Conservation (phyloP, 305 asterid genomes). For the Caryopteris hybrid region DNA sequence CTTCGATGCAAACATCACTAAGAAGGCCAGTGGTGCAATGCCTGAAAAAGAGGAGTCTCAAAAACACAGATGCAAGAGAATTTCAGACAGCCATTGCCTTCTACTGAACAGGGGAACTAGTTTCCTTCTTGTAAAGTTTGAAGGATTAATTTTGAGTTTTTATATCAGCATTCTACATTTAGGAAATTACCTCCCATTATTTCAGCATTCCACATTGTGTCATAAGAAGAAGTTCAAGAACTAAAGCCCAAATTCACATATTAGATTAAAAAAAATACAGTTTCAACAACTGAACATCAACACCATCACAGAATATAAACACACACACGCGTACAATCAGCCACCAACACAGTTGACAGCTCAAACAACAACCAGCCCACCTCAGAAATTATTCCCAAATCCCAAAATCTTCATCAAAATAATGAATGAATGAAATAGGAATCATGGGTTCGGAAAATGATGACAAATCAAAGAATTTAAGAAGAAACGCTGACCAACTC, state of each 20-base stretch:
- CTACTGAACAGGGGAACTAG: background rate
- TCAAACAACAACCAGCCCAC: background rate
- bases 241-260: background rate
- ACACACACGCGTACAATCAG: background rate
- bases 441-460: background rate
- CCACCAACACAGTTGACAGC: slow-evolving; percentile 2
- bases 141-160: background rate
- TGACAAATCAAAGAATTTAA: background rate
- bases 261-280: too few species aligned
- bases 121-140: background rate
- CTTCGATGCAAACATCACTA: slow-evolving; percentile 44
- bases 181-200: background rate
- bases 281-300: background rate
- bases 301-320: too few species aligned
- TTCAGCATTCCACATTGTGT: background rate
- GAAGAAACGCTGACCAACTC: slow-evolving; percentile 31
- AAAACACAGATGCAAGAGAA: background rate
- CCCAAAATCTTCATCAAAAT: background rate
- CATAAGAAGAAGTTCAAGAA: background rate
- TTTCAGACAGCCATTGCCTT: background rate
- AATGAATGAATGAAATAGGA: background rate
- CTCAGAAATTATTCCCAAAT: background rate
- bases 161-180: background rate
- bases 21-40: slow-evolving; percentile 45
- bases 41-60: slow-evolving; percentile 27